Conservation (phyloP, 2,329 filamentous ascomycete genomes). For the Apiospora sp. region DNA sequence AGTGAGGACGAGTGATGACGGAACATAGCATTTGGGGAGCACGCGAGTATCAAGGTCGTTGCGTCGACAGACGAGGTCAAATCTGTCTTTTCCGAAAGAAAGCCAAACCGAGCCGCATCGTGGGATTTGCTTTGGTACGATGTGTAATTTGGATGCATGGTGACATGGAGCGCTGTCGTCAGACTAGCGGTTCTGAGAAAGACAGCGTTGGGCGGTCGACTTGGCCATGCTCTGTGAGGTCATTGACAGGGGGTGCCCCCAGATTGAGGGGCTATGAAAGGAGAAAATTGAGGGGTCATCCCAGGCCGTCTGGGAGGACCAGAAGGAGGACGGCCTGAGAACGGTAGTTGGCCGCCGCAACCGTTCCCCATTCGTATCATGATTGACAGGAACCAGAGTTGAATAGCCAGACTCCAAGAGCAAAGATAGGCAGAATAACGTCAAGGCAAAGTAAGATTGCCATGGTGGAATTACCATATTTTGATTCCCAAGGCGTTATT, state of each 20-base stretch:
- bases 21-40: background rate
- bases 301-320: background rate
- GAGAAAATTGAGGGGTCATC: conserved; percentile 12
- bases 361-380: background rate
- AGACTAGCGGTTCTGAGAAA: background rate
- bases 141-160: background rate
- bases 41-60: background rate
- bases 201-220: background rate
- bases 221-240: background rate
- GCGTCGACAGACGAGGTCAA: background rate
- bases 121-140: background rate
- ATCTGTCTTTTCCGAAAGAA: background rate
- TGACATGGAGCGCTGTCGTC: conserved; percentile 14
- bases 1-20: background rate
- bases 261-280: conserved; percentile 5
- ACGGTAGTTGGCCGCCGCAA: background rate
- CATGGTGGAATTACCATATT: background rate
- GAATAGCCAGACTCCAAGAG: background rate
- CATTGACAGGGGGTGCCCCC: conserved; percentile 17
- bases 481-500: background rate
- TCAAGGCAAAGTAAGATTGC: conserved; percentile 1
- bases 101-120: conserved; percentile 12
- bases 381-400: conserved; percentile 12
- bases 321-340: background rate
- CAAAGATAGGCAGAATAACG: background rate